phyloP scores from a whole-genome alignment of 352 stramenopile species.

The Phytophthora uliginosa region DNA sequence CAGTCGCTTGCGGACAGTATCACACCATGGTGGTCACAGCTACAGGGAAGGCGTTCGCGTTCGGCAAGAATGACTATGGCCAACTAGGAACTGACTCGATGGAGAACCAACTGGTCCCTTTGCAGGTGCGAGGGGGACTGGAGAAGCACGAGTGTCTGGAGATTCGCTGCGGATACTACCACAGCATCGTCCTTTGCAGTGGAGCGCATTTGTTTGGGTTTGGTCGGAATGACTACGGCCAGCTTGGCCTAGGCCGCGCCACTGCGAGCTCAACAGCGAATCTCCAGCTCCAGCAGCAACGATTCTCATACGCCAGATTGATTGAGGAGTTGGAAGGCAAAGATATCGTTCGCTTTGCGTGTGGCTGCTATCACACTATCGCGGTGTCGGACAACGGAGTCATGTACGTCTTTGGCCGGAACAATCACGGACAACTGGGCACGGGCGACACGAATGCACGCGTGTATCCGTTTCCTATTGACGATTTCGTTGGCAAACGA shows the following conservation, averaged over 20 bases:
- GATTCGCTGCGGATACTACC: constrained; percentile 94
- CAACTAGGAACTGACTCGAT: constrained; percentile 88
- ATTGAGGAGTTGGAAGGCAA: constrained; percentile 86
- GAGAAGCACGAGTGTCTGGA: constrained; percentile 81
- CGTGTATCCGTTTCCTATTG: constrained; percentile 86
- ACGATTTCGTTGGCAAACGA: constrained; percentile 92
- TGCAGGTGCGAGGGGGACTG: constrained; percentile 59
- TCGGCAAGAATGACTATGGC: constrained; percentile 96
- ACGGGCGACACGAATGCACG: constrained; percentile 93
- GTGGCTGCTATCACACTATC: constrained; percentile 94
- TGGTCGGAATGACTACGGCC: constrained; percentile 95
- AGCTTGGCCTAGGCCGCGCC: constrained; percentile 85
- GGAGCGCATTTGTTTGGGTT: constrained; percentile 87
- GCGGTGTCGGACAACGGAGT: constrained; percentile 91
- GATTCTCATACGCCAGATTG: constrained; percentile 64
- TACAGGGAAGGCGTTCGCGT: constrained; percentile 78
- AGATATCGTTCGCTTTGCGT: constrained; percentile 86
- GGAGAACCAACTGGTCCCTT: constrained; percentile 73
- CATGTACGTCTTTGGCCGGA: constrained; percentile 95
- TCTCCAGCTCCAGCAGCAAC: constrained; percentile 77
- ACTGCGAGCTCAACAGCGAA: constrained; percentile 49
- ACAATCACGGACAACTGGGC: constrained; percentile 95
- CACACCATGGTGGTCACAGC: constrained; percentile 88
- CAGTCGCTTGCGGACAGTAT: constrained; percentile 93
- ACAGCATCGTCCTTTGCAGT: constrained; percentile 86